Conservation (phyloP, 208 protist species). For the Trypanosoma rangeli region DNA sequence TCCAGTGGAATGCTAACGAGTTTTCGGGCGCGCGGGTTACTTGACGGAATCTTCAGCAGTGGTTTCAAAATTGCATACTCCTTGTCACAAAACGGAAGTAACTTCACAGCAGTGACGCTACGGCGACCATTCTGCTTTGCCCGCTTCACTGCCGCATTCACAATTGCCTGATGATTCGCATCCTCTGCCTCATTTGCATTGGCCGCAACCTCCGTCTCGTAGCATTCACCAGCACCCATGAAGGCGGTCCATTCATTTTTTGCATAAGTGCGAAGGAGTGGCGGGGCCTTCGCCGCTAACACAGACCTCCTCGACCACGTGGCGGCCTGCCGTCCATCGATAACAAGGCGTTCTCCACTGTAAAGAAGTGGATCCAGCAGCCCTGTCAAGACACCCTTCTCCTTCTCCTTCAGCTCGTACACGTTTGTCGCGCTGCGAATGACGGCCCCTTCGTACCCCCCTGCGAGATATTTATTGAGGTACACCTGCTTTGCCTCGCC, state of each 20-base stretch:
- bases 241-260: not conserved
- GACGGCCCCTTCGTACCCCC: conserved; percentile 83
- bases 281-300: not conserved
- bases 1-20: conserved; percentile 51
- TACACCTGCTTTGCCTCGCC: conserved; percentile 47
- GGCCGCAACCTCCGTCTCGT: not conserved
- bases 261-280: conserved; percentile 15
- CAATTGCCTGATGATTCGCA: conserved; percentile 24
- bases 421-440: conserved; percentile 71
- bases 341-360: not conserved
- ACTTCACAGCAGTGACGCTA: conserved; percentile 67
- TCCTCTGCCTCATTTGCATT: conserved; percentile 13
- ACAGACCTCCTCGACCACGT: not conserved
- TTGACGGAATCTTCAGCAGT: conserved; percentile 75
- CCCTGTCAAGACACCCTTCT: conserved; percentile 42
- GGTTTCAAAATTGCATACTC: conserved; percentile 80
- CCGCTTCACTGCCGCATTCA: conserved; percentile 33
- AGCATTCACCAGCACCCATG: not conserved
- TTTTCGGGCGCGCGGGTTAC: conserved; percentile 56
- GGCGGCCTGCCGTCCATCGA: not conserved
- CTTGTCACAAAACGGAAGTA: conserved; percentile 72
- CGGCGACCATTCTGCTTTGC: conserved; percentile 37
- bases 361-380: conserved; percentile 44
- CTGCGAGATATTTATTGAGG: conserved; percentile 46
- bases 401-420: conserved; percentile 78